Evolutionary conservation across 1,284 basidiomycete species (phyloP).

Genomic region (Gymnopus androsaceus): DNA sequence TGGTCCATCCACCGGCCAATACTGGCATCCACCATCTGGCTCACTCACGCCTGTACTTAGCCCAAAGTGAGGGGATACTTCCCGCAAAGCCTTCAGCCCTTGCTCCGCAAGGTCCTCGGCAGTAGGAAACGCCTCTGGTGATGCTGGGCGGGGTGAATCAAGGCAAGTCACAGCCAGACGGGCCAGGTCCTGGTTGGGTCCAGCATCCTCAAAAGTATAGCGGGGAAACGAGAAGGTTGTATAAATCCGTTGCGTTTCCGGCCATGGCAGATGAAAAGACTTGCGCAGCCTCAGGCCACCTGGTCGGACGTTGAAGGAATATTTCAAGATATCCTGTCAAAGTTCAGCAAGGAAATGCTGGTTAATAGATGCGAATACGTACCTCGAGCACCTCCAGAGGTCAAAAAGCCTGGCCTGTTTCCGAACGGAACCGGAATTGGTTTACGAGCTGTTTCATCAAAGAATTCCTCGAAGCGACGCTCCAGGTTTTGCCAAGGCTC

Average conservation of each 20-base stretch:
- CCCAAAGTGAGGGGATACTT: conserved; percentile 26
- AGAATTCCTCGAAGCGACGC: conserved; percentile 34
- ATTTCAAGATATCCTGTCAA: conserved; percentile 14
- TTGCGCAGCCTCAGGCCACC: conserved; percentile 15
- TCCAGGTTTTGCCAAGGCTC: conserved; percentile 30
- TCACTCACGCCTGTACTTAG: conserved; percentile 22
- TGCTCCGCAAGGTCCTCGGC: conserved; percentile 25
- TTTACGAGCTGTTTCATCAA: conserved; percentile 32
- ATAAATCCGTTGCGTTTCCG: conserved; percentile 25
- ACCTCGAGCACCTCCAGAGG: conserved; percentile 35
- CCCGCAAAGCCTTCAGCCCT: conserved; percentile 18
- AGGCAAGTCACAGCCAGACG: conserved; percentile 26
- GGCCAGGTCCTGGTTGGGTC: conserved; percentile 12
- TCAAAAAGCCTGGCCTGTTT: conserved; percentile 33
- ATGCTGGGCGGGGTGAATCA: conserved; percentile 21
- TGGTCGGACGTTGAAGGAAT: conserved; percentile 16
- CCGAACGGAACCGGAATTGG: conserved; percentile 34
- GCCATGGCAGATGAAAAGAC: conserved; percentile 21
- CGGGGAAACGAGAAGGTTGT: conserved; percentile 11
- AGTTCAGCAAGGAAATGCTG: neutral
- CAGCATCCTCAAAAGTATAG: neutral
- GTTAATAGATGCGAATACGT: conserved; percentile 8
- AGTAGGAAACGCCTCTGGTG: conserved; percentile 14
- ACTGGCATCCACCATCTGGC: conserved; percentile 28
- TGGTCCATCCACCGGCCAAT: conserved; percentile 24